A percentile compares a stretch with the other conserved stretches of the same genome.
Conservation (phyloP, 2,329 filamentous ascomycete species). For the Exophiala alcalophila region DNA sequence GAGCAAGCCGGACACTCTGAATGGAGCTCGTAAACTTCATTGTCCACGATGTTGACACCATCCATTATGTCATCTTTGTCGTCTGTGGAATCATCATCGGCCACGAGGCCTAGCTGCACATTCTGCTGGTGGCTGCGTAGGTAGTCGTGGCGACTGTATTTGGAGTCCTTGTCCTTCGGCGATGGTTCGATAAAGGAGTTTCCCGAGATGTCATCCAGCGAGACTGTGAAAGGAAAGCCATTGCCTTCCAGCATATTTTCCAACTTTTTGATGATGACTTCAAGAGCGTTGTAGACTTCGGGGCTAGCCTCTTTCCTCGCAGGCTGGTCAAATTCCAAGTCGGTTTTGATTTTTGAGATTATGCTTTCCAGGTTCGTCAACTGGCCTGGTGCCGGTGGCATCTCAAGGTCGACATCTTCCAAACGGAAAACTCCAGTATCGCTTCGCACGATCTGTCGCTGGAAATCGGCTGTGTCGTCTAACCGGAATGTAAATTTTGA, state of each 20-base stretch:
- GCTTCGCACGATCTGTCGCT: constrained; percentile 86
- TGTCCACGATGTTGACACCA: constrained; percentile 81
- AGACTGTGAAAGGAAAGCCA: constrained; percentile 81
- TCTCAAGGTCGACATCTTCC: constrained; percentile 88
- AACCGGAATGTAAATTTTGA: constrained; percentile 78
- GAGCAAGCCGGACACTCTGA: constrained; percentile 88
- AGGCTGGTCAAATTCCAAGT: constrained; percentile 79
- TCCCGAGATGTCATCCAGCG: constrained; percentile 84
- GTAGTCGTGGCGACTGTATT: constrained; percentile 86
- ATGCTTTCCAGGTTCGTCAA: constrained; percentile 92
- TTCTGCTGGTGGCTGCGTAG: constrained; percentile 82
- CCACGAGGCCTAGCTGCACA: constrained; percentile 71
- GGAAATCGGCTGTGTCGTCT: constrained; percentile 69
- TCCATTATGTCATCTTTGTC: constrained; percentile 51
- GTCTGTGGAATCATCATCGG: constrained; percentile 37
- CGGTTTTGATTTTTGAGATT: constrained; percentile 71
- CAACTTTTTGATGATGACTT: constrained; percentile 69
- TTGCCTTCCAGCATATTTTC: constrained; percentile 74
- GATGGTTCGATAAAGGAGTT: constrained; percentile 97
- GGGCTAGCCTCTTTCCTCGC: constrained; percentile 72
- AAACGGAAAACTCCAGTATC: constrained; percentile 83
- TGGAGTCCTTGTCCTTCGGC: constrained; percentile 70
- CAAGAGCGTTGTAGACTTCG: constrained; percentile 74
- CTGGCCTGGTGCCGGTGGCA: constrained; percentile 85
- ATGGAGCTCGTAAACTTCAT: constrained; percentile 90